These are phyloP conservation scores for Phytophthora sp. DNA, from an alignment of 352 stramenopile species.

Conservation along the genomic window DNA sequence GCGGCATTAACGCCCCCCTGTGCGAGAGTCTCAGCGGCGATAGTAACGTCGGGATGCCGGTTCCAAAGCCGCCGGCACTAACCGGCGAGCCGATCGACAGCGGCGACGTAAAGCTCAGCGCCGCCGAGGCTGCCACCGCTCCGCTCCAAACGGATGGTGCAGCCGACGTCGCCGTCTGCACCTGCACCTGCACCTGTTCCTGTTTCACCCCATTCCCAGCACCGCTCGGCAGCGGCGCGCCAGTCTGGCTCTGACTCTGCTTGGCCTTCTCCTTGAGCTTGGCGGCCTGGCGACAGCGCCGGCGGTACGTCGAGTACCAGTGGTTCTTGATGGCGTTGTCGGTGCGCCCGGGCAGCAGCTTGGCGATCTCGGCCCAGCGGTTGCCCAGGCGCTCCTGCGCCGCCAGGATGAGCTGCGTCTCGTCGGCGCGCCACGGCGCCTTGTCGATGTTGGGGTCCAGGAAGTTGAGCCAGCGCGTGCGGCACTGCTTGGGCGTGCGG, in stretches of 20 bases:
- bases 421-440: constrained; percentile 91
- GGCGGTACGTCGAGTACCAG: constrained; percentile 83
- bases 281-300: constrained; percentile 58
- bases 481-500: constrained; percentile 96
- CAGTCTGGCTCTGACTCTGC: background rate
- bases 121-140: background rate
- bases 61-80: background rate
- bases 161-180: background rate
- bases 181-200: background rate
- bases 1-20: background rate
- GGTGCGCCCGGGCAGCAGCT: constrained; percentile 93
- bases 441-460: constrained; percentile 94
- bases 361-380: constrained; percentile 98
- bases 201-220: constrained; percentile 1
- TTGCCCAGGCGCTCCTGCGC: constrained; percentile 90
- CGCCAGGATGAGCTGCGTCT: constrained; percentile 88
- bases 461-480: constrained; percentile 96
- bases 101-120: constrained; percentile 29
- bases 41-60: constrained; percentile 14
- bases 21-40: constrained; percentile 27
- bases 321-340: constrained; percentile 91
- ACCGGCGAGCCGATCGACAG: constrained; percentile 46
- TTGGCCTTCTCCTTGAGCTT: constrained; percentile 39
- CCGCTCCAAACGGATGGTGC: constrained; percentile 7
- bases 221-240: no score